phyloP scores from a whole-genome alignment of 192 early-diverging fungal species.

The Gamsiella multidivaricata region DNA sequence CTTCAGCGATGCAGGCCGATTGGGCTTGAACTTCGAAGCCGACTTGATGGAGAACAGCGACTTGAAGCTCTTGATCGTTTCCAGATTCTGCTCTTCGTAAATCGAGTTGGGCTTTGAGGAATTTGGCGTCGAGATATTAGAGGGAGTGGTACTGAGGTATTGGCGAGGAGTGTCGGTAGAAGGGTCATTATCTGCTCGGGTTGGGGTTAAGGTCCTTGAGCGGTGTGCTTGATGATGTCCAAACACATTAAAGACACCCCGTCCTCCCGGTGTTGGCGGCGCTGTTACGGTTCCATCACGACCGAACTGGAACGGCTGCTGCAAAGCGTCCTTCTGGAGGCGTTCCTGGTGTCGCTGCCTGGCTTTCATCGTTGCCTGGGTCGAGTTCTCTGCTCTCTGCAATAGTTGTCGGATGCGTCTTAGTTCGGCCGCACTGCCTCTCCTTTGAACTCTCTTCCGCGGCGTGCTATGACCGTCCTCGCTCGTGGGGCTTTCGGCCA shows the following conservation, averaged over 20 bases:
- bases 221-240: conserved; percentile 20
- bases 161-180: neutral
- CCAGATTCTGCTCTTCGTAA: conserved; percentile 32
- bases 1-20: conserved; percentile 27
- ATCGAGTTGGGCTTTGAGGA: conserved; percentile 39
- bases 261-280: conserved; percentile 21
- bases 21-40: conserved; percentile 11
- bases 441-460: conserved; percentile 9
- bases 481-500: conserved; percentile 17
- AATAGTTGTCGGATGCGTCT: conserved; percentile 41
- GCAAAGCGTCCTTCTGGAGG: conserved; percentile 14
- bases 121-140: conserved; percentile 6
- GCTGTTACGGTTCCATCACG: conserved; percentile 23
- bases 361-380: conserved; percentile 32
- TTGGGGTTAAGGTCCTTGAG: too few relatives aligned
- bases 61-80: conserved; percentile 45
- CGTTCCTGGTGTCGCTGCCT: conserved; percentile 24
- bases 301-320: conserved; percentile 21
- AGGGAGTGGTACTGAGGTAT: neutral
- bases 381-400: conserved; percentile 44
- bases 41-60: conserved; percentile 35
- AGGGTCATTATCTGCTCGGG: too few relatives aligned
- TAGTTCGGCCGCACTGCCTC: conserved; percentile 40
- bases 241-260: conserved; percentile 24
- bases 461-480: conserved; percentile 12